phyloP scores from a whole-genome alignment of 352 stramenopile genomes.

The Pythium biforme region DNA sequence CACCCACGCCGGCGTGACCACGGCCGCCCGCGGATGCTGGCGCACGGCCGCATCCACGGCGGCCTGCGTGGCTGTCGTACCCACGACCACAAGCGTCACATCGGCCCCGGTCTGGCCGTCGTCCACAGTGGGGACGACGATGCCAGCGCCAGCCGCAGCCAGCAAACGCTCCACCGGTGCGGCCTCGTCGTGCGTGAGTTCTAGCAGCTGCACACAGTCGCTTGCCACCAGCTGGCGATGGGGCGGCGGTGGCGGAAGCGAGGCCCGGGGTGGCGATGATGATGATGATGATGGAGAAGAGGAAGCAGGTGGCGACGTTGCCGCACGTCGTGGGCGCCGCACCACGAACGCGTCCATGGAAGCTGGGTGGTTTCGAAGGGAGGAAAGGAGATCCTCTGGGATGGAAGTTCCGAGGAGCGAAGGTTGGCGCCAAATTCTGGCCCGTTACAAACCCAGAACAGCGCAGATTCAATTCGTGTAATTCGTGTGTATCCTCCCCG shows the following conservation, averaged over 20 bases:
- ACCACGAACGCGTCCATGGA: slow-evolving; percentile 65
- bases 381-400: not conserved
- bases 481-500: not conserved
- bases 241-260: slow-evolving; percentile 1
- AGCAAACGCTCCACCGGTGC: not conserved
- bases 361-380: not conserved
- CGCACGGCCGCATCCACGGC: slow-evolving; percentile 4
- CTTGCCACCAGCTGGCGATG: slow-evolving; percentile 33
- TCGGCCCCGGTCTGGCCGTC: too few species aligned
- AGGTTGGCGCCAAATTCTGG: not conserved
- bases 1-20: slow-evolving; percentile 35
- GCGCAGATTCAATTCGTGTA: not conserved
- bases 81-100: slow-evolving; percentile 20
- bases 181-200: slow-evolving; percentile 24
- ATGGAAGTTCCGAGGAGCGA: not conserved
- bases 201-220: slow-evolving; percentile 22
- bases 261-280: not conserved
- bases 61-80: not conserved
- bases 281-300: not conserved
- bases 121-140: not conserved
- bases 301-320: not conserved
- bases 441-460: not conserved
- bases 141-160: not conserved
- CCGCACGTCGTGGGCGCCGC: slow-evolving; percentile 21
- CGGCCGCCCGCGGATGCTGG: slow-evolving; percentile 8